Percentiles rank a stretch among this genome's conserved stretches.
These are phyloP conservation scores for Vigna unguiculata DNA, from an alignment of 306 rosid species.

Conservation along the genomic window DNA sequence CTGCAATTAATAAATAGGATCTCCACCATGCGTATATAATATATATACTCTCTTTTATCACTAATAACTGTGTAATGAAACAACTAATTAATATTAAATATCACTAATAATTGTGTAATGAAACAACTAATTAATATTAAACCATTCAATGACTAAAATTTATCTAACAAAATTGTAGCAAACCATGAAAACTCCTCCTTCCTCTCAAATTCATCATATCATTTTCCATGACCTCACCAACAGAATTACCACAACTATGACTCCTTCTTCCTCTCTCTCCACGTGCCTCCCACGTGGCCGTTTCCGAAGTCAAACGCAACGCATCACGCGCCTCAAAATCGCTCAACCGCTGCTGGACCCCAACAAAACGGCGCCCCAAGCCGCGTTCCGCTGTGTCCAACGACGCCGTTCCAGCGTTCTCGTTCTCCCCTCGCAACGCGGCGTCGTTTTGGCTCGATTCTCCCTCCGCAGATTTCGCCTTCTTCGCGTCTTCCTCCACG, in stretches of 20 bases:
- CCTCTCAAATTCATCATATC: background rate
- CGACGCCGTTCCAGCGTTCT: constrained; percentile 6
- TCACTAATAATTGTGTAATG: no score
- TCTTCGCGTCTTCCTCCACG: background rate
- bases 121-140: no score
- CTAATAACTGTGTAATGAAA: no score
- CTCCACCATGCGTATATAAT: no score
- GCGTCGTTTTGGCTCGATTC: background rate
- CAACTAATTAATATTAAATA: no score
- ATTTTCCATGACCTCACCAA: background rate
- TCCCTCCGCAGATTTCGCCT: no score
- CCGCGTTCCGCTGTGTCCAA: constrained; percentile 22
- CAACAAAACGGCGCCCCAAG: constrained; percentile 65
- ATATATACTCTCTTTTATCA: no score
- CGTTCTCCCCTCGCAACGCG: background rate
- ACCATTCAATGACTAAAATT: no score
- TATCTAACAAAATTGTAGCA: background rate
- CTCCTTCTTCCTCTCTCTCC: background rate
- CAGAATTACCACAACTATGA: background rate
- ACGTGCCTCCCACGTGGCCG: constrained; percentile 46
- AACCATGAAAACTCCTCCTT: background rate
- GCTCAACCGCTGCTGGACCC: constrained; percentile 61
- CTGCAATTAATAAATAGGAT: no score
- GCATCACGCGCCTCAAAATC: constrained; percentile 59
- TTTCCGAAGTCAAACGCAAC: constrained; percentile 63